Conservation (phyloP, 306 rosid genomes). For the Fragaria vesca region DNA sequence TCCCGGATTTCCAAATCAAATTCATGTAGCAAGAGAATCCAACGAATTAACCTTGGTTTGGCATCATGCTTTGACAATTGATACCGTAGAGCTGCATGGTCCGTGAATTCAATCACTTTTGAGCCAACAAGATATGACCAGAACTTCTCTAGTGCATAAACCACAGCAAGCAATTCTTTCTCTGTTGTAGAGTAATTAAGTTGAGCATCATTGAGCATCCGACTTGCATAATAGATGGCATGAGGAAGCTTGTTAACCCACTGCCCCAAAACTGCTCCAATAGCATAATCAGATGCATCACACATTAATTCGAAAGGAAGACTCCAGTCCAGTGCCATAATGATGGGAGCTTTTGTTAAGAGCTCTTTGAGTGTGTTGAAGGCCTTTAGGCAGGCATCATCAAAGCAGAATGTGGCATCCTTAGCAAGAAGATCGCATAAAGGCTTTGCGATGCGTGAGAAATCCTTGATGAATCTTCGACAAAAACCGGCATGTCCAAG, state of each 20-base stretch:
- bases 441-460: neutral
- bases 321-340: neutral
- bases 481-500: constrained; percentile 3
- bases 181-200: neutral
- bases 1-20: too few species aligned
- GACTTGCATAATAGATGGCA: neutral
- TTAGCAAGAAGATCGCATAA: neutral
- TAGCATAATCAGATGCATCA: neutral
- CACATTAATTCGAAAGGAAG: neutral
- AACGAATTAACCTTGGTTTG: too few species aligned
- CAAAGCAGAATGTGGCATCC: neutral
- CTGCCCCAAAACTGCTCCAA: neutral
- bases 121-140: too few species aligned
- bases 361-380: neutral
- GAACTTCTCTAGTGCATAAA: too few species aligned
- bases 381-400: neutral
- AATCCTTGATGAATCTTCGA: neutral
- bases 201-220: neutral
- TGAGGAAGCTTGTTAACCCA: neutral
- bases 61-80: too few species aligned
- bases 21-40: too few species aligned
- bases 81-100: too few species aligned
- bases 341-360: neutral
- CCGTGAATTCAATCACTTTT: too few species aligned
- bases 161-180: neutral